These are phyloP conservation scores for Fusarium sp. DNA, from an alignment of 2,329 filamentous ascomycete genomes.

Conservation along the genomic window DNA sequence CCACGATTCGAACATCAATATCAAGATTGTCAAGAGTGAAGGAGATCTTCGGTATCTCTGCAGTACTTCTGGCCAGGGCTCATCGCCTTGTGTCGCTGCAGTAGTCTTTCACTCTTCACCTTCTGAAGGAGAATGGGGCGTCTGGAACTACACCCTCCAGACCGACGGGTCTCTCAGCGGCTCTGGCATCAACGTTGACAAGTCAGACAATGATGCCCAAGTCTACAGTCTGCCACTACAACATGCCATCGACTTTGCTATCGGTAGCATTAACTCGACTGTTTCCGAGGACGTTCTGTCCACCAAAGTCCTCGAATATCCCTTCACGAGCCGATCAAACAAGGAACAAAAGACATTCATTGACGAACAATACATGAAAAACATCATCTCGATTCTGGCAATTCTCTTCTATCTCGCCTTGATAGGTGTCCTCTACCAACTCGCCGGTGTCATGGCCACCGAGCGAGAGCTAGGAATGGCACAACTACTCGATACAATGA, in stretches of 20 bases:
- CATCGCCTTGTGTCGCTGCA: neutral
- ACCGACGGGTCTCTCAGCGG: slow-evolving; percentile 74
- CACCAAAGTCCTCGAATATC: slow-evolving; percentile 59
- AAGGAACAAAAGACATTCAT: slow-evolving; percentile 73
- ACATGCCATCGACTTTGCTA: slow-evolving; percentile 77
- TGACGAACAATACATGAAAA: slow-evolving; percentile 74
- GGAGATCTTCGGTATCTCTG: neutral
- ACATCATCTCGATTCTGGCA: slow-evolving; percentile 76
- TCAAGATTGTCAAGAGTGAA: neutral
- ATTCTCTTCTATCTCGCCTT: slow-evolving; percentile 81
- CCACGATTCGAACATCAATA: neutral
- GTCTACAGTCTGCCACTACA: slow-evolving; percentile 81
- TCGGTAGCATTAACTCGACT: slow-evolving; percentile 63
- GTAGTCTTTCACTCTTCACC: slow-evolving; percentile 7
- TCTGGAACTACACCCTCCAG: slow-evolving; percentile 84
- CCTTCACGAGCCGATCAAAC: slow-evolving; percentile 77
- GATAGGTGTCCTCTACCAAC: slow-evolving; percentile 78
- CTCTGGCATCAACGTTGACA: slow-evolving; percentile 67
- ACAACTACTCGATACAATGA: slow-evolving; percentile 87
- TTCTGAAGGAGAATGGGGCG: neutral
- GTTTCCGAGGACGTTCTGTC: slow-evolving; percentile 51
- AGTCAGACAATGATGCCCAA: slow-evolving; percentile 75
- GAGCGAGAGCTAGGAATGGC: slow-evolving; percentile 86
- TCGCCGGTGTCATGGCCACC: slow-evolving; percentile 82
- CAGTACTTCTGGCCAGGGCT: neutral